Percentiles rank a stretch among this genome's conserved stretches.
These are phyloP conservation scores for Poterioochromonas sp. DNA, from an alignment of 352 stramenopile genomes.

Conservation along the genomic window DNA sequence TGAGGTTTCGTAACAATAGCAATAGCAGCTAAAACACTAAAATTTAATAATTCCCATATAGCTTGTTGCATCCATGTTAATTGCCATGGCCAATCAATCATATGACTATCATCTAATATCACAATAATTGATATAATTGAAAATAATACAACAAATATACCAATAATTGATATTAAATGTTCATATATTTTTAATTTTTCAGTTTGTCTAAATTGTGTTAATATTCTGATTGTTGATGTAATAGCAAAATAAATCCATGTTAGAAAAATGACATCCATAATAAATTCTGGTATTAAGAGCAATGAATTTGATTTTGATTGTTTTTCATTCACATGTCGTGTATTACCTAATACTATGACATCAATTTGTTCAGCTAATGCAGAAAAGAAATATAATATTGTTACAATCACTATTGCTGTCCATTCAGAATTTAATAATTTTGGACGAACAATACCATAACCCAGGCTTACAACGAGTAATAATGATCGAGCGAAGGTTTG, in stretches of 20 bases:
- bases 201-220: constrained; percentile 1
- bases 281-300: background rate
- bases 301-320: background rate
- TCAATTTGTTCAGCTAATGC: background rate
- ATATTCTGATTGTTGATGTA: background rate
- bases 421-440: background rate
- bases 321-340: background rate
- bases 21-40: background rate
- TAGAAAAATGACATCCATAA: background rate
- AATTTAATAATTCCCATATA: constrained; percentile 12
- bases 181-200: background rate
- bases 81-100: background rate
- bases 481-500: background rate
- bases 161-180: background rate
- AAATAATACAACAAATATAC: background rate
- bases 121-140: background rate
- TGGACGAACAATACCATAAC: constrained; percentile 22
- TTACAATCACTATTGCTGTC: background rate
- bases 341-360: background rate
- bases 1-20: background rate
- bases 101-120: background rate
- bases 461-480: background rate
- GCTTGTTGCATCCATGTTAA: background rate
- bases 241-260: constrained; percentile 10
- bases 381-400: background rate